Percentiles rank a stretch among this genome's conserved stretches.
These are phyloP conservation scores for Fraxinus xanthoxyloides DNA, from an alignment of 305 asterid genomes.

Conservation along the genomic window DNA sequence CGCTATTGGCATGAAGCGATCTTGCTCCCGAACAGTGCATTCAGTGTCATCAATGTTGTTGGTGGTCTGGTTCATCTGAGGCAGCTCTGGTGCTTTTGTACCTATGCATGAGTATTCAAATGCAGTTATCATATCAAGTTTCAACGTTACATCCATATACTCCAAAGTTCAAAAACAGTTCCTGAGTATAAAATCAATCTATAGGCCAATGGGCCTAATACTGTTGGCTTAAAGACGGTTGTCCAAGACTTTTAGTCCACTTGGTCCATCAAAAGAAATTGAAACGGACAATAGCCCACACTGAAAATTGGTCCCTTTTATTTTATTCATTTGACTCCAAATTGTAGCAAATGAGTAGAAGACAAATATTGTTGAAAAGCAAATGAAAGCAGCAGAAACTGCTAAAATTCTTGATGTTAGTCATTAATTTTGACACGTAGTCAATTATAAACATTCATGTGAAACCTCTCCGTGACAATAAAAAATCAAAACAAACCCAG, in stretches of 20 bases:
- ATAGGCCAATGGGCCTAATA: background rate
- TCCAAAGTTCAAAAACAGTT: background rate
- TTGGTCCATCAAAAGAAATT: conserved; percentile 2
- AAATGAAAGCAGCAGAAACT: conserved; percentile 17
- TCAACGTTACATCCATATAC: background rate
- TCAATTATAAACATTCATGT: background rate
- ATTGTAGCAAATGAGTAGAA: background rate
- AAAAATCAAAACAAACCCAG: background rate
- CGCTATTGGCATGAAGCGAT: conserved; percentile 94
- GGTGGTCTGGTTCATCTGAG: conserved; percentile 30
- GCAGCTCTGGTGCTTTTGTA: conserved; percentile 40
- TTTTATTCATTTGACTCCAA: background rate
- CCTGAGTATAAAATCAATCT: background rate
- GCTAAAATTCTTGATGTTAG: conserved; percentile 16
- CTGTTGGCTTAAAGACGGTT: background rate
- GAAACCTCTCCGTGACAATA: conserved; percentile 2
- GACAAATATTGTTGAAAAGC: conserved; percentile 31
- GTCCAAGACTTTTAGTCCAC: background rate
- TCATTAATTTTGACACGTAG: background rate
- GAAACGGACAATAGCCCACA: background rate
- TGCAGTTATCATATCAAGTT: background rate
- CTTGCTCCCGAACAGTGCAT: conserved; percentile 71
- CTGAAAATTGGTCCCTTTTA: background rate
- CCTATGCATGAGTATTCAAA: conserved; percentile 20
- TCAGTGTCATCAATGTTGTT: conserved; percentile 31